Base-by-base conservation (phyloP, 1,284 basidiomycete genomes). In the Baeospora myosura region DNA sequence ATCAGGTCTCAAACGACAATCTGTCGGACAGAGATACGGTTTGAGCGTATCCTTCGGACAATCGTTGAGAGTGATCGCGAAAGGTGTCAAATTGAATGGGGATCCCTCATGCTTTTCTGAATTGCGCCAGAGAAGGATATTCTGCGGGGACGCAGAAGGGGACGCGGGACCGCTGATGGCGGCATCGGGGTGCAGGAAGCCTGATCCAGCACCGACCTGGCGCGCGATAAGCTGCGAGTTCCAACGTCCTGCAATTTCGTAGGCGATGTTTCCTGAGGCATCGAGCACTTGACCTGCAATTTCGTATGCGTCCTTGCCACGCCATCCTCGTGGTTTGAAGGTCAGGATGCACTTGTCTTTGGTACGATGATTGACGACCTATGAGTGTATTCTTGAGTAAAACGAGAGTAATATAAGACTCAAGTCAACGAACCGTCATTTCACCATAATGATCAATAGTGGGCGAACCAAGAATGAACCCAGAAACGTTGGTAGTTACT, bases 391-490 rank as follows among this genome's bases (percentile, higher is more conserved):
- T 32, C 48, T 59, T 52, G 40, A n/a, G 18, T 38, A 48, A 35
- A 21, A 20, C 38, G 30, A 30, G 24, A 20, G 18, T 38, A 48
- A 35, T 18, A 20, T 37, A 29, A 30, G 24, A 20, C 4, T 30
- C 21, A 12, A 36, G 18, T 17, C 31, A 3, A 78, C 83, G 65
- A 54, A 95, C 88, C 44, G 79, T 75, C 82, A 96, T 91, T 55
- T 96, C 88, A 16, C 93, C 94, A 55, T 95, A 97, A 69, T 98
- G 95, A 59, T 98, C 95, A 50, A 98, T 98, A 18, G 90, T 89
- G 1, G 93, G 92, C 18, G 78, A 82, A 4, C 94, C 95, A 30
- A 95, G 73, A 51, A 98, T 92, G 57, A 98, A 98, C 21, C 93
- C 93, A 6, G 91, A 94, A 5, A 96, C 76, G 49, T 85, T 89